These are phyloP conservation scores for Zygnema cylindricum DNA, from an alignment of 139 green algal genomes.

Conservation along the genomic window DNA sequence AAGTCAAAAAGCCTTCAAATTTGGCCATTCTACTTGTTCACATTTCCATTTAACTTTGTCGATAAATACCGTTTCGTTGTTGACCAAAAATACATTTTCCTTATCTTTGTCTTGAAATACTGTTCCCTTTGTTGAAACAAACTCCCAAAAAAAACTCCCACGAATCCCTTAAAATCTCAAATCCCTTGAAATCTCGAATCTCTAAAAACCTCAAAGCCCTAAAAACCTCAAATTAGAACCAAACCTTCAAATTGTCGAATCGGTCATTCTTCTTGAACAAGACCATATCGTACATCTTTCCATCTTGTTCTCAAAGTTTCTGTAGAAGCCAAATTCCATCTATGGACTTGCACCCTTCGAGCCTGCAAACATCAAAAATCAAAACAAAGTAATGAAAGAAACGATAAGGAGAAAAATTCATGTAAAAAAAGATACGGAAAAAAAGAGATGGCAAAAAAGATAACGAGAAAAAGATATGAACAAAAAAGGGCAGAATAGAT, in stretches of 20 bases:
- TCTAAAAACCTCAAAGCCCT: not conserved
- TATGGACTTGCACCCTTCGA: not conserved
- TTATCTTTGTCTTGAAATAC: not conserved
- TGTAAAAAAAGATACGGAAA: too few relatives aligned
- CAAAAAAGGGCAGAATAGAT: too few relatives aligned
- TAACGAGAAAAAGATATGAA: too few relatives aligned
- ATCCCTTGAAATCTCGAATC: not conserved
- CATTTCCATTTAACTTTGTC: too few relatives aligned
- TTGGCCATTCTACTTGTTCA: too few relatives aligned
- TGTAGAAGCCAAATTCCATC: not conserved
- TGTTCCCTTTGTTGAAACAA: not conserved
- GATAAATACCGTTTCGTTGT: too few relatives aligned
- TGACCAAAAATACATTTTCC: not conserved
- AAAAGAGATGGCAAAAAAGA: too few relatives aligned
- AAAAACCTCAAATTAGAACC: not conserved
- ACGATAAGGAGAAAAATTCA: too few relatives aligned
- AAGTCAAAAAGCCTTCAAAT: too few relatives aligned
- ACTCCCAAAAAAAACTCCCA: not conserved
- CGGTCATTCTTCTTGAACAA: too few relatives aligned
- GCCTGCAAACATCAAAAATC: not conserved
- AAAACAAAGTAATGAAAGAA: not conserved
- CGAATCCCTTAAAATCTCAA: not conserved
- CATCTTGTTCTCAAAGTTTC: not conserved
- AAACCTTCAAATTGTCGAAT: not conserved
- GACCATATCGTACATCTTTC: not conserved